A percentile compares a stretch with the other conserved stretches of the same genome.
Conservation (phyloP, 768 basidiomycete genomes). For the Trametes sanguinea region DNA sequence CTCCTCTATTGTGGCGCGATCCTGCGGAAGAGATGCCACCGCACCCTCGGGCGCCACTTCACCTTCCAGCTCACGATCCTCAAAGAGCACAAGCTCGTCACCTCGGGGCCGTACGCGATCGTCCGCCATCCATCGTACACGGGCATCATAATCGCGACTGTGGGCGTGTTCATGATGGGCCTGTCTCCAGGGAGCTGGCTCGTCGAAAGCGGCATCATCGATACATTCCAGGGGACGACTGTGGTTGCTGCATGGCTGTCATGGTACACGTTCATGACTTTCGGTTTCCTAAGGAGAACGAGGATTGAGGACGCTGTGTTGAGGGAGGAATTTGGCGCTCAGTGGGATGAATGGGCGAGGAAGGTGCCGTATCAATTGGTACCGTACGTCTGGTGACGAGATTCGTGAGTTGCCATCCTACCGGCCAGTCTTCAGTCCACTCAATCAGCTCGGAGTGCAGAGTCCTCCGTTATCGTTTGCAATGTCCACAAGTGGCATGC, state of each 20-base stretch:
- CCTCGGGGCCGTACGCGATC: slow-evolving; percentile 30
- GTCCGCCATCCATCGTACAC: slow-evolving; percentile 36
- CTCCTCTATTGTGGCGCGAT: background rate
- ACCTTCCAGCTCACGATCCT: slow-evolving; percentile 23
- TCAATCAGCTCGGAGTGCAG: too few relatives aligned
- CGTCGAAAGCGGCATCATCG: slow-evolving; percentile 6
- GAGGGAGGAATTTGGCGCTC: slow-evolving; percentile 21
- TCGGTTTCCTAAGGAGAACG: background rate
- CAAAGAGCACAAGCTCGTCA: slow-evolving; percentile 29
- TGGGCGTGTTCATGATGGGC: background rate
- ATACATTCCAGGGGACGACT: background rate
- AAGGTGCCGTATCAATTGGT: slow-evolving; percentile 21
- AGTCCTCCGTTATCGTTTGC: too few relatives aligned
- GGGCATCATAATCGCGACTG: background rate
- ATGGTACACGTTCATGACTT: slow-evolving; percentile 1
- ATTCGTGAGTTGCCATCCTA: too few relatives aligned
- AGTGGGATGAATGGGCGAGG: slow-evolving; percentile 27
- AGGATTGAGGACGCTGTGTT: slow-evolving; percentile 23
- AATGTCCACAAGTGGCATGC: too few relatives aligned
- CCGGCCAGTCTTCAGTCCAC: too few relatives aligned
- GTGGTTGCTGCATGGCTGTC: too few relatives aligned
- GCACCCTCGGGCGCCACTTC: slow-evolving; percentile 22
- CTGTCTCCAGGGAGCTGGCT: slow-evolving; percentile 6
- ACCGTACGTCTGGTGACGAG: background rate
- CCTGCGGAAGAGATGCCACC: slow-evolving; percentile 13